phyloP scores from a whole-genome alignment of 768 basidiomycete genomes.

The Chalciporus piperatus region DNA sequence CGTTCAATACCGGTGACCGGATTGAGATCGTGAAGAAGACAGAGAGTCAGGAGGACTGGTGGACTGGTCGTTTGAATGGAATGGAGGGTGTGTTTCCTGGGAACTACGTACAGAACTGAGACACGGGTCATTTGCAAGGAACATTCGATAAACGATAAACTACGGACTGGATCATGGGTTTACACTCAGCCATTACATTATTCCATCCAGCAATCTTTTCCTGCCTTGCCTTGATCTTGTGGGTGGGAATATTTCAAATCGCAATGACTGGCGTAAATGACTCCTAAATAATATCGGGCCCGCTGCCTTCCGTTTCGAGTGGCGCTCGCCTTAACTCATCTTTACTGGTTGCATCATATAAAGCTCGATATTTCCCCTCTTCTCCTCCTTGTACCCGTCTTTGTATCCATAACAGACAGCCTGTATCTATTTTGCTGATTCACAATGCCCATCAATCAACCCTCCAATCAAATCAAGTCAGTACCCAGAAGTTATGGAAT shows the following conservation, averaged over 20 bases:
- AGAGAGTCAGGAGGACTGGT: conserved; percentile 90
- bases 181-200: neutral
- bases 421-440: neutral
- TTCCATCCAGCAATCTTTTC: neutral
- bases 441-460: conserved; percentile 63
- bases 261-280: conserved; percentile 5
- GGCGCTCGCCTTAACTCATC: neutral
- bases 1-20: conserved; percentile 83
- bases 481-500: neutral
- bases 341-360: neutral
- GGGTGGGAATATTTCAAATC: no score
- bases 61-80: conserved; percentile 88
- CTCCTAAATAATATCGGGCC: conserved; percentile 16
- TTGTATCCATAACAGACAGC: neutral
- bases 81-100: conserved; percentile 89
- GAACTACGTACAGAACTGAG: conserved; percentile 36
- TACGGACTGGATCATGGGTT: neutral
- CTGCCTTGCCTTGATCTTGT: no score
- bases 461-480: conserved; percentile 89
- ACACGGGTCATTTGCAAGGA: neutral
- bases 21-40: conserved; percentile 89
- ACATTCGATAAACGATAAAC: neutral
- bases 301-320: neutral
- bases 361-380: neutral
- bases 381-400: neutral